Base-by-base conservation (phyloP, 2,329 filamentous ascomycete species). In the Chlorencoelia australis region DNA sequence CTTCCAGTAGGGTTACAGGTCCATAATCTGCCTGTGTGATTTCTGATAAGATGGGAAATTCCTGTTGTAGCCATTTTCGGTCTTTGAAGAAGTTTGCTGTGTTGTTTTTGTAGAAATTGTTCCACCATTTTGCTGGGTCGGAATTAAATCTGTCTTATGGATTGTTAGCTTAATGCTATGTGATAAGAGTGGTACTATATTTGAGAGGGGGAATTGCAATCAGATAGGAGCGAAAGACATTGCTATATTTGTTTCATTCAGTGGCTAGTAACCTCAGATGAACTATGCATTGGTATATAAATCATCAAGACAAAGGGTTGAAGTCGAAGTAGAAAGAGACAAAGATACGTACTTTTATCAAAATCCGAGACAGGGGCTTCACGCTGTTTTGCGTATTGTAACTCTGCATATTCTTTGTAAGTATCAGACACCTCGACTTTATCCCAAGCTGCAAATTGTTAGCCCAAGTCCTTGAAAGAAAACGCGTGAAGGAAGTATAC, bases 71-170 rank as follows among this genome's bases (percentile, higher is more conserved):
- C 91, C 91, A 98, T 59, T 96, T 96, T 46, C 91, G 75, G 57
- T 98, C 83, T 64, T 98, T 98, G 75, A 98, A 98, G 64, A 98
- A 98, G 56, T 96, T 96, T 52, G 80, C 75, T 14, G 83, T 84
- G 62, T 98, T 96, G 65, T 96, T 94, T 63, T 91, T 88, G 68
- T 98, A 98, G 64, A 98, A 98, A 37, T 82, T 66, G 55, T 98
- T 91, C 91, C 91, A 98, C 85, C 87, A 96, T 60, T 87, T 94
- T 44, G 85, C 88, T 1, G 91, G 91, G 47, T 93, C 75, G 30
- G 71, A 67, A 58, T 95, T 96, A 68, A 95, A 95, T 48, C 86
- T 82, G 51, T 66, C 77, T 82, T 53, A 51, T 41, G 35, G 46
- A 28, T 36, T 41, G 61, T 73, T 60, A 71, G 67, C 56, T 43